Evolutionary conservation across 106 monocot species (phyloP).

Genomic region (Chionographis japonica): DNA sequence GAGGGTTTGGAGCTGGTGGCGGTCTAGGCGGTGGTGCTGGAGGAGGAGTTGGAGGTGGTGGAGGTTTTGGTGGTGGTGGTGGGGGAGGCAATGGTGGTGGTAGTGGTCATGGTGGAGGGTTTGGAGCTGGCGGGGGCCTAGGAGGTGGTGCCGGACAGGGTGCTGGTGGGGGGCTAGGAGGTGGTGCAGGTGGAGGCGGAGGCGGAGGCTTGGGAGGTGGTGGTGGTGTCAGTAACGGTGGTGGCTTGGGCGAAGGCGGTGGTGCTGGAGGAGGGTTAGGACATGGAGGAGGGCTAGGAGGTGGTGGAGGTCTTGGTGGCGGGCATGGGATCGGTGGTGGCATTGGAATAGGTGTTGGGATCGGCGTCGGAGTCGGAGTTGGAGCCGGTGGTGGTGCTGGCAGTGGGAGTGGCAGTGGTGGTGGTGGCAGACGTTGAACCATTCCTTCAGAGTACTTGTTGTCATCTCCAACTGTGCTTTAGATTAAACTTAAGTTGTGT

Average conservation of each 20-base stretch:
- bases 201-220: not conserved
- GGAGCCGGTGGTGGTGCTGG: not conserved
- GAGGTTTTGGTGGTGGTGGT: slow-evolving; percentile 4
- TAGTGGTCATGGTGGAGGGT: slow-evolving; percentile 4
- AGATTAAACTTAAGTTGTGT: no score
- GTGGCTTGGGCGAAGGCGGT: not conserved
- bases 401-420: not conserved
- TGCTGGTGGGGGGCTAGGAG: not conserved
- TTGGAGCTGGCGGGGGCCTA: slow-evolving; percentile 6
- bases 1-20: slow-evolving; percentile 9
- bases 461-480: no score
- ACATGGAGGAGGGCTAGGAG: not conserved
- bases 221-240: not conserved
- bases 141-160: slow-evolving; percentile 1
- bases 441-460: no score
- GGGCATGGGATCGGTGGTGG: not conserved
- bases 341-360: not conserved
- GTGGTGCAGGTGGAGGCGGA: not conserved
- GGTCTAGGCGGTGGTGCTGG: slow-evolving; percentile 5
- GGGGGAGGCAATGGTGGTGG: slow-evolving; percentile 3
- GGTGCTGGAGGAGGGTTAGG: not conserved
- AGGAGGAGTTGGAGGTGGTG: slow-evolving; percentile 10
- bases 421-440: not conserved
- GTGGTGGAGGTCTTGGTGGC: not conserved
- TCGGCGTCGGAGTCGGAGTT: slow-evolving; percentile 1